These are phyloP conservation scores for Dalbergia oliveri DNA, from an alignment of 306 rosid genomes.

Conservation along the genomic window DNA sequence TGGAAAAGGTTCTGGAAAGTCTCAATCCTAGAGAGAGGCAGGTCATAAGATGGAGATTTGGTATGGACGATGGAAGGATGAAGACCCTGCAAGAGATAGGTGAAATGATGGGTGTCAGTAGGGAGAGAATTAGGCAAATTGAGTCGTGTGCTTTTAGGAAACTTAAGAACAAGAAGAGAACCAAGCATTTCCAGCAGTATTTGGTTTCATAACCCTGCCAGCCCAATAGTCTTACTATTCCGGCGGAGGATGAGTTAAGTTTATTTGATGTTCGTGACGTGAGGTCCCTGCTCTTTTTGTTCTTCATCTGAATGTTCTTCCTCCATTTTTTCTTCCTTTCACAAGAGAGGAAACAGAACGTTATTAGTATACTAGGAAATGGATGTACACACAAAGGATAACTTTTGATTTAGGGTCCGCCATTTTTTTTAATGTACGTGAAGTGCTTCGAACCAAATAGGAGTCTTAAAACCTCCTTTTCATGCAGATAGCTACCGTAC, in stretches of 20 bases:
- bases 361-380: slow-evolving; percentile 49
- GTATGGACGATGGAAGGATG: slow-evolving; percentile 97
- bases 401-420: slow-evolving; percentile 28
- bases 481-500: no score
- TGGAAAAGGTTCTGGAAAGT: slow-evolving; percentile 77
- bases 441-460: slow-evolving; percentile 12
- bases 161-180: slow-evolving; percentile 92
- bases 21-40: slow-evolving; percentile 85
- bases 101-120: slow-evolving; percentile 90
- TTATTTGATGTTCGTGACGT: background rate
- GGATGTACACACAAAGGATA: slow-evolving; percentile 60
- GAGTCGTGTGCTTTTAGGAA: slow-evolving; percentile 89
- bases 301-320: slow-evolving; percentile 30
- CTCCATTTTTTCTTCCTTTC: slow-evolving; percentile 35
- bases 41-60: slow-evolving; percentile 92
- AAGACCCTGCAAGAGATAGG: slow-evolving; percentile 97
- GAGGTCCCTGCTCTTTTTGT: slow-evolving; percentile 33
- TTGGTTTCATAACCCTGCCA: slow-evolving; percentile 61
- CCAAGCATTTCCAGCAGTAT: slow-evolving; percentile 88
- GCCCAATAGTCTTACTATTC: background rate
- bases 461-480: no score
- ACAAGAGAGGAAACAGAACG: slow-evolving; percentile 36
- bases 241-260: no score
- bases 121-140: slow-evolving; percentile 95
- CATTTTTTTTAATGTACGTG: slow-evolving; percentile 43